Evolutionary conservation across 805 yeast species (phyloP), one percentile per base, ranked within the genome.

Genomic region (Wickerhamiella slavikovae): DNA sequence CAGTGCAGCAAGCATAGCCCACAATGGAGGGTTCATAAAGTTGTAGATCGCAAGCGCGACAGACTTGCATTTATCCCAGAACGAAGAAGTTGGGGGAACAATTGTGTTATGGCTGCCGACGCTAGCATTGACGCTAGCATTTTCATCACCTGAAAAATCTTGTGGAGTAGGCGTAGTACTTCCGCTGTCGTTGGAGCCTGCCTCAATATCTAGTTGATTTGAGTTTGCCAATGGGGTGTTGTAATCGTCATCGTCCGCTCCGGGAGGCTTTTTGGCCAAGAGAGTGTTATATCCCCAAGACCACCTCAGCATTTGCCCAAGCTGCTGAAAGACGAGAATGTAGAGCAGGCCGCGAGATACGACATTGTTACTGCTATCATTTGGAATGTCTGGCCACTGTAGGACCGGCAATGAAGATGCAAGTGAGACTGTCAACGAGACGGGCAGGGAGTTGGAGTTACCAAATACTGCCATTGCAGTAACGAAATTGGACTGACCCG

Each of bases 391-490:
- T 31, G 64, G 68, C 77, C 77, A 69, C 25, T 49, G 47, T 37
- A 70, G 56, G 31, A 60, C 59, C 1, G 75, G 75, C 39, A 69
- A 51, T 2, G 74, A 60, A 42, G 61, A 61, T 2, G 74, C 71
- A 37, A 68, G 53, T 15, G 92, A 73, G 33, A 89, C 57, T 6
- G 74, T 69, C 39, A 89, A 61, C 0, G 94, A 80, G 2, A 85
- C 96, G 0, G 98, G 96, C 32, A 85, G 63, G 8, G 93, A 77
- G 57, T 85, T 85, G 25, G 93, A 79, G 54, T 85, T 89, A 30
- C 95, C 96, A 54, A 85, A 85, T 4, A 83, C 93, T 2, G 89
- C 80, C 91, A 89, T 89, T 2, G 94, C 96, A 15, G 91, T 75
- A 29, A 89, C 94, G 44, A 79, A 85, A 54, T 85, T 83, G 3